These are phyloP conservation scores for Amanita inopinata DNA, from an alignment of 768 basidiomycete species.

Conservation along the genomic window DNA sequence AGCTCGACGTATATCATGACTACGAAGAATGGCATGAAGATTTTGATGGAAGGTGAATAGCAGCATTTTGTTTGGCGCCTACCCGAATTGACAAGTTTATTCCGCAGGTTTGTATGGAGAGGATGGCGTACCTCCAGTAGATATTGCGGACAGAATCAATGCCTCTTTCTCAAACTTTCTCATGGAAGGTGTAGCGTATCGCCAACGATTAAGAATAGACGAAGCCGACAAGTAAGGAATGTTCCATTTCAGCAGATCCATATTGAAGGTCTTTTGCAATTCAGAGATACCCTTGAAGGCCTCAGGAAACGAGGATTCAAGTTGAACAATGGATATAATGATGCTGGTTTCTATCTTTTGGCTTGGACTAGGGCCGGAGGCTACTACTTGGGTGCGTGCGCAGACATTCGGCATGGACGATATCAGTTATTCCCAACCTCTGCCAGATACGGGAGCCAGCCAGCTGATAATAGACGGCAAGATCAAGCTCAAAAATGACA, in stretches of 20 bases:
- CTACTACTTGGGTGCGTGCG: constrained; percentile 54
- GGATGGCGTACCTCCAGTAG: constrained; percentile 30
- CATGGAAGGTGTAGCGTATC: constrained; percentile 20
- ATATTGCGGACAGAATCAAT: constrained; percentile 35
- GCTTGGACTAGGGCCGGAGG: constrained; percentile 45
- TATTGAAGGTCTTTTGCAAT: neutral
- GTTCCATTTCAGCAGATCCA: neutral
- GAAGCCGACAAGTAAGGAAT: constrained; percentile 42
- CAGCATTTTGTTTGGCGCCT: neutral
- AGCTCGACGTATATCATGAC: constrained; percentile 49
- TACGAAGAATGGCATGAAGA: constrained; percentile 27
- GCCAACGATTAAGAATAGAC: constrained; percentile 31
- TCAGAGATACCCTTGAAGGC: constrained; percentile 36
- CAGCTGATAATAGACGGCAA: constrained; percentile 56
- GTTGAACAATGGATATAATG: constrained; percentile 38
- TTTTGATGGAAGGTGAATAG: constrained; percentile 18
- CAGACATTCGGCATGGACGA: no score
- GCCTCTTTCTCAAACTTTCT: constrained; percentile 36
- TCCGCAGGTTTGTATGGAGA: constrained; percentile 36
- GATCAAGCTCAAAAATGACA: constrained; percentile 62
- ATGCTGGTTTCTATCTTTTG: constrained; percentile 38
- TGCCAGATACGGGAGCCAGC: constrained; percentile 45
- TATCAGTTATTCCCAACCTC: no score
- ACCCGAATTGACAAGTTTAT: neutral
- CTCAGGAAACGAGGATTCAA: constrained; percentile 51